Percentiles rank a stretch among this genome's conserved stretches.
These are phyloP conservation scores for Pulveroboletus ravenelii DNA, from an alignment of 768 basidiomycete species.

Conservation along the genomic window DNA sequence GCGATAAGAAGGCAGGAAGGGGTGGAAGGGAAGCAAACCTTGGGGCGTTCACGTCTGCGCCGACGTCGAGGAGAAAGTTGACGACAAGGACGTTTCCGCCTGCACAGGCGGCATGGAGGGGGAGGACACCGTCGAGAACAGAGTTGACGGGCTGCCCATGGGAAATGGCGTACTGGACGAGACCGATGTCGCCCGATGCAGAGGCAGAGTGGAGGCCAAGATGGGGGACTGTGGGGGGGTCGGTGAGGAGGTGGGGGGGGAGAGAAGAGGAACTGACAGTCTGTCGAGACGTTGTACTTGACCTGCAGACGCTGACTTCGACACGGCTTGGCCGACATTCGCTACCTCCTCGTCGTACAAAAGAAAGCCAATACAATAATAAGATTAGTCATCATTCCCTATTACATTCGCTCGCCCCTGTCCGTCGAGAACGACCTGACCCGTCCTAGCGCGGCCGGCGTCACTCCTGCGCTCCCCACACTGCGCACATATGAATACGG, in stretches of 20 bases:
- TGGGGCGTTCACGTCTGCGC: constrained; percentile 97
- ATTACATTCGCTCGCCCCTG: constrained; percentile 5
- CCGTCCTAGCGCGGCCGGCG: constrained; percentile 24
- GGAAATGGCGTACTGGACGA: constrained; percentile 87
- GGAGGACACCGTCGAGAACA: constrained; percentile 93
- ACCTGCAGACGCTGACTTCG: constrained; percentile 38
- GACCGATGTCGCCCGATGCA: constrained; percentile 82
- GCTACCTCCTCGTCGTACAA: constrained; percentile 6
- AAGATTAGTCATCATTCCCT: constrained; percentile 15
- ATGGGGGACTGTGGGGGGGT: constrained; percentile 53
- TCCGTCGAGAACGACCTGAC: constrained; percentile 16
- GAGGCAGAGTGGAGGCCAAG: constrained; percentile 76
- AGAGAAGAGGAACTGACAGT: constrained; percentile 36
- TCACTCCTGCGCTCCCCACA: constrained; percentile 19
- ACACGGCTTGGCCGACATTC: constrained; percentile 19
- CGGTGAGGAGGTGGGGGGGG: neutral
- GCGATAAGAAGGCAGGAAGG: constrained; percentile 4
- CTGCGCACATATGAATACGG: constrained; percentile 18
- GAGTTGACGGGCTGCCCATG: constrained; percentile 97
- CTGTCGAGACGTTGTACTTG: constrained; percentile 52
- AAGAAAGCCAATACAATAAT: neutral
- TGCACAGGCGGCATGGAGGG: constrained; percentile 90
- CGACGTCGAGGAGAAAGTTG: constrained; percentile 80
- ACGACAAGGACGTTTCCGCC: constrained; percentile 89
- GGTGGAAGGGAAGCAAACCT: constrained; percentile 46